A percentile compares a stretch with the other conserved stretches of the same genome.
phyloP scores from a whole-genome alignment of 768 basidiomycete genomes.

The Leccinum uliginosum region DNA sequence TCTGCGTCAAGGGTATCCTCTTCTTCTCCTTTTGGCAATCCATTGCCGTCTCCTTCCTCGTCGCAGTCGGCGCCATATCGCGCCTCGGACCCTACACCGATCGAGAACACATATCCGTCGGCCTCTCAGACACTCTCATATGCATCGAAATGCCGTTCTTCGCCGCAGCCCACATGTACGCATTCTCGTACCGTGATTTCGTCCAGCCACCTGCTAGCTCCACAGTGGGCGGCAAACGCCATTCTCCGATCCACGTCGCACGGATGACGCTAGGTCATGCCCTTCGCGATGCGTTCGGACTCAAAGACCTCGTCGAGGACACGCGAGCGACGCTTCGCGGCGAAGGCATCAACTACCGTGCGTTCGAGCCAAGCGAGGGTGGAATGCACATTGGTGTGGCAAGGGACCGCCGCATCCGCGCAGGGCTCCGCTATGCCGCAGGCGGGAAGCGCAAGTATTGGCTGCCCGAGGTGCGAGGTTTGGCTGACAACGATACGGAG shows the following conservation, averaged over 20 bases:
- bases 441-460: conserved; percentile 96
- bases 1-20: conserved; percentile 96
- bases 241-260: conserved; percentile 57
- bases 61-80: conserved; percentile 71
- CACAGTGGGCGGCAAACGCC: conserved; percentile 1
- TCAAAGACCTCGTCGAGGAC: conserved; percentile 85
- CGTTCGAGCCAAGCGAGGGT: conserved; percentile 95
- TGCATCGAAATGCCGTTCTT: conserved; percentile 98
- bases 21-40: conserved; percentile 99
- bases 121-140: conserved; percentile 85
- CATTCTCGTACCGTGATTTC: conserved; percentile 89
- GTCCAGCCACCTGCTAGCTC: conserved; percentile 43
- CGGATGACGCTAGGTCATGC: conserved; percentile 90
- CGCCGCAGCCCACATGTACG: conserved; percentile 91
- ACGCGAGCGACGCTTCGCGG: conserved; percentile 77
- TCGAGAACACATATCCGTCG: conserved; percentile 83
- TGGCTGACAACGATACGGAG: conserved; percentile 43
- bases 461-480: conserved; percentile 63
- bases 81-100: conserved; percentile 86
- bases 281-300: conserved; percentile 81
- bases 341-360: conserved; percentile 90
- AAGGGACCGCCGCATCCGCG: conserved; percentile 80
- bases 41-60: conserved; percentile 81
- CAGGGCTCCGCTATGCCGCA: conserved; percentile 85
- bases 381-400: conserved; percentile 87